These are phyloP conservation scores for Cystofilobasidium capitatum DNA, from an alignment of 768 basidiomycete species.

Conservation along the genomic window DNA sequence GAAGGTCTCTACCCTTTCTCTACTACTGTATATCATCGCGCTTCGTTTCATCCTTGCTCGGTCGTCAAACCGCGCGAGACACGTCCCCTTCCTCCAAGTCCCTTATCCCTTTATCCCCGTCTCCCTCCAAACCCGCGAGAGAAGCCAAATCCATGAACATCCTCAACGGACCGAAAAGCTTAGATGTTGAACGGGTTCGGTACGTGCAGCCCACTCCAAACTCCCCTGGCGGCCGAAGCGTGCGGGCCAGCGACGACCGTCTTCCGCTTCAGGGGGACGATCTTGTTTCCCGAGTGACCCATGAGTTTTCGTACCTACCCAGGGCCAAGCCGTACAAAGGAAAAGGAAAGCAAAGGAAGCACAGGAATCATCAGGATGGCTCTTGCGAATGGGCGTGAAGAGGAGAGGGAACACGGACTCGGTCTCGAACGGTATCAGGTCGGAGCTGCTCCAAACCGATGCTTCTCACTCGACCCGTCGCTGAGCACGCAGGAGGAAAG, in stretches of 20 bases:
- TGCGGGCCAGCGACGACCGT: conserved; percentile 5
- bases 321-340: not conserved
- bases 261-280: not conserved
- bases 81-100: not conserved
- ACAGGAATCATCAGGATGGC: not conserved
- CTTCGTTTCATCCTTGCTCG: too few relatives aligned
- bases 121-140: not conserved
- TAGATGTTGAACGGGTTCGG: conserved; percentile 18
- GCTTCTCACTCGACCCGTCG: not conserved
- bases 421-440: conserved; percentile 1
- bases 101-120: not conserved
- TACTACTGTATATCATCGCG: too few relatives aligned
- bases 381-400: not conserved
- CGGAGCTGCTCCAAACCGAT: conserved; percentile 4
- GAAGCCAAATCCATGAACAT: not conserved
- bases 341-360: not conserved
- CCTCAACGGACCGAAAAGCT: not conserved
- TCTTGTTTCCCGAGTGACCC: conserved; percentile 11
- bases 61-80: too few relatives aligned
- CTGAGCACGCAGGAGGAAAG: not conserved
- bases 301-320: conserved; percentile 12
- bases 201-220: conserved; percentile 19
- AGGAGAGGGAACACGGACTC: conserved; percentile 12
- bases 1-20: too few relatives aligned
- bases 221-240: conserved; percentile 10